Evolutionary conservation across 805 yeast species (phyloP).

Genomic region (Maudiozyma serrabonitensis): DNA sequence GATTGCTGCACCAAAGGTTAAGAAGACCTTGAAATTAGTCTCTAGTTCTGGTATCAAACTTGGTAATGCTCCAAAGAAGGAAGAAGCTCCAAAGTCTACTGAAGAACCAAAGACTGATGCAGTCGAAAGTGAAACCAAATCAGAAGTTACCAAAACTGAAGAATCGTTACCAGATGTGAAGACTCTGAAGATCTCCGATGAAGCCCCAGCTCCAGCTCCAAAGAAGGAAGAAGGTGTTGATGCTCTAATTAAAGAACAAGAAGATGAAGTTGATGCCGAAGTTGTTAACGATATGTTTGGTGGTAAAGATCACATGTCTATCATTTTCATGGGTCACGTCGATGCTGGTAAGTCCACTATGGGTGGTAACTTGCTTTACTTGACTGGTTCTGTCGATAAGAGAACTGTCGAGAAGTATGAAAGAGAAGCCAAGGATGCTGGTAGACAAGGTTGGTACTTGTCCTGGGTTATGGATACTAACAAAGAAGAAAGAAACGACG

Average conservation of each 20-base stretch:
- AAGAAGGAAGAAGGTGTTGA: slow-evolving; percentile 33
- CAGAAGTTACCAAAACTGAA: not conserved
- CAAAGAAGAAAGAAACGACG: slow-evolving; percentile 97
- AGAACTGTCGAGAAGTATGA: slow-evolving; percentile 97
- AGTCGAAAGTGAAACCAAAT: not conserved
- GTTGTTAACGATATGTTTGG: slow-evolving; percentile 90
- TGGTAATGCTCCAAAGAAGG: slow-evolving; percentile 40
- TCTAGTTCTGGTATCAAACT: slow-evolving; percentile 57
- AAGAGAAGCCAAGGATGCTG: slow-evolving; percentile 97
- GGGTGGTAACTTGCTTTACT: slow-evolving; percentile 93
- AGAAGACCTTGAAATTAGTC: slow-evolving; percentile 58
- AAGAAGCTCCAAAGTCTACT: slow-evolving; percentile 13
- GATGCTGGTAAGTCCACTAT: slow-evolving; percentile 99
- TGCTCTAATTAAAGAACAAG: slow-evolving; percentile 55
- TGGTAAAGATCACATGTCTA: slow-evolving; percentile 93
- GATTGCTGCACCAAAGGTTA: slow-evolving; percentile 40
- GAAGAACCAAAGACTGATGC: not conserved
- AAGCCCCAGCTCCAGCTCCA: slow-evolving; percentile 21
- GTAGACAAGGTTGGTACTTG: slow-evolving; percentile 99
- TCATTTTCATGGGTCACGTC: slow-evolving; percentile 98
- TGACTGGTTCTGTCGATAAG: slow-evolving; percentile 97
- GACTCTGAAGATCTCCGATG: slow-evolving; percentile 23
- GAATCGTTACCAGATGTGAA: slow-evolving; percentile 24
- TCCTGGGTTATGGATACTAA: slow-evolving; percentile 99
- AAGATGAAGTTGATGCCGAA: slow-evolving; percentile 75